phyloP scores from a whole-genome alignment of 2,329 filamentous ascomycete genomes.

The Fusarium drepaniforme region DNA sequence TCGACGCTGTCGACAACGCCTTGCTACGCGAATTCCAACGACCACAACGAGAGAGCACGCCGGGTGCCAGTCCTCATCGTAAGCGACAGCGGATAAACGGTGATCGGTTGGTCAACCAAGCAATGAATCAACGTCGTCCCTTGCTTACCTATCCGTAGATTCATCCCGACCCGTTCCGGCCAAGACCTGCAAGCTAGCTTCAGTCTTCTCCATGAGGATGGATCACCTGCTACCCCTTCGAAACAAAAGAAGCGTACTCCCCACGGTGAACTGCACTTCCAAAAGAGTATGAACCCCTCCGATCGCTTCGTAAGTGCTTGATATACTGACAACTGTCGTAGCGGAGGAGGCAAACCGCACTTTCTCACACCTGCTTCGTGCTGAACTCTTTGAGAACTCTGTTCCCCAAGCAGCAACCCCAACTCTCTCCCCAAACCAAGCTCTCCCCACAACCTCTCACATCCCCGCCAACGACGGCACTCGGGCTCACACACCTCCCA shows the following conservation, averaged over 20 bases:
- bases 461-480: conserved; percentile 73
- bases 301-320: neutral
- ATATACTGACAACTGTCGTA: conserved; percentile 43
- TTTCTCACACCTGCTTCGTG: conserved; percentile 87
- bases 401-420: conserved; percentile 84
- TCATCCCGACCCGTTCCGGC: conserved; percentile 93
- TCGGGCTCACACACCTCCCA: conserved; percentile 85
- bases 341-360: conserved; percentile 96
- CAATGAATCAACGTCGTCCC: neutral
- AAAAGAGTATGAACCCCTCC: conserved; percentile 75
- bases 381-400: conserved; percentile 91
- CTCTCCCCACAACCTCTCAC: conserved; percentile 62
- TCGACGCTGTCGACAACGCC: conserved; percentile 63
- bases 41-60: conserved; percentile 64
- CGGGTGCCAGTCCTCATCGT: conserved; percentile 66
- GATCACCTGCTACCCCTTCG: conserved; percentile 91
- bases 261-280: conserved; percentile 92
- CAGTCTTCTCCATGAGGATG: conserved; percentile 90
- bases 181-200: conserved; percentile 95
- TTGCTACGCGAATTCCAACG: conserved; percentile 64
- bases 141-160: conserved; percentile 66
- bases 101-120: conserved; percentile 63
- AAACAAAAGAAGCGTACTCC: conserved; percentile 86
- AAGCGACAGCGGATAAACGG: conserved; percentile 72
- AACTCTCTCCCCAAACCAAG: conserved; percentile 70